These are phyloP conservation scores for Trypanosoma scelopori DNA, from an alignment of 208 protist species.

Conservation along the genomic window DNA sequence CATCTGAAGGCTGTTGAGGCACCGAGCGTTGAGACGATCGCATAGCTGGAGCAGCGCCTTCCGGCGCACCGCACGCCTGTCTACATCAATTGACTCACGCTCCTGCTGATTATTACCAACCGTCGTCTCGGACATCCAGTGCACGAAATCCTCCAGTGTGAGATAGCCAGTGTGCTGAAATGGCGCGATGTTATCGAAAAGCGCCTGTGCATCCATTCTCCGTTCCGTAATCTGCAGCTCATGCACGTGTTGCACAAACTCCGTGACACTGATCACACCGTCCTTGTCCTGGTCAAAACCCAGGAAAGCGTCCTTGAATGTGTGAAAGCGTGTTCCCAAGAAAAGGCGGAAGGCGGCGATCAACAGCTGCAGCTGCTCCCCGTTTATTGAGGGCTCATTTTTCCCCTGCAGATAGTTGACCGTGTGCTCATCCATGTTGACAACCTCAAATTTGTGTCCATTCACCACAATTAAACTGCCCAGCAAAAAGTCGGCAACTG, in stretches of 20 bases:
- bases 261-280: constrained; percentile 67
- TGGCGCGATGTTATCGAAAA: constrained; percentile 60
- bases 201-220: constrained; percentile 38
- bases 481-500: constrained; percentile 60
- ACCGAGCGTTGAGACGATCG: constrained; percentile 64
- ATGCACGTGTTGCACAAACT: constrained; percentile 68
- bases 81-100: constrained; percentile 31
- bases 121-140: constrained; percentile 47
- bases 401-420: constrained; percentile 52
- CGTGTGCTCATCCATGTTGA: constrained; percentile 81
- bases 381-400: constrained; percentile 24
- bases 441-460: constrained; percentile 67
- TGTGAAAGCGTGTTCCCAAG: constrained; percentile 68
- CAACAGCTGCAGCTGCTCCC: constrained; percentile 53
- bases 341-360: constrained; percentile 67
- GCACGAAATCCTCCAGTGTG: constrained; percentile 74
- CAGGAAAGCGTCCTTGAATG: constrained; percentile 76
- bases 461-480: constrained; percentile 71
- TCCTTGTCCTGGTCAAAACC: constrained; percentile 84
- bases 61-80: constrained; percentile 38
- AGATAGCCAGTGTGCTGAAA: constrained; percentile 53
- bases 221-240: constrained; percentile 78
- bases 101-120: neutral
- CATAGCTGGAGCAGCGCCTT: constrained; percentile 62
- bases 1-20: constrained; percentile 78